phyloP scores from a whole-genome alignment of 495 filamentous ascomycete genomes.

The Xylaria nigripes region DNA sequence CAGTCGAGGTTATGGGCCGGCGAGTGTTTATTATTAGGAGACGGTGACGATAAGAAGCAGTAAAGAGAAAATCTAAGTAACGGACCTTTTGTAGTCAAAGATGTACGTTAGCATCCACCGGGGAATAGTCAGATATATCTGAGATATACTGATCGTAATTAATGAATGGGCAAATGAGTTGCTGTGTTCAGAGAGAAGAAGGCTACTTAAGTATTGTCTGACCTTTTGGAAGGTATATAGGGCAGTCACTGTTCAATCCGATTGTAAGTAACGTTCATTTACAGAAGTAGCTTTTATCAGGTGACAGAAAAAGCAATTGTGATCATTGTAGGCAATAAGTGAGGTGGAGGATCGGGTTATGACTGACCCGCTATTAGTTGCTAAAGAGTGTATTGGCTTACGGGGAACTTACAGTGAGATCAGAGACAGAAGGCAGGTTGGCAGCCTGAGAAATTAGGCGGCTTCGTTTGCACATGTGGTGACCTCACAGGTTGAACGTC shows the following conservation, averaged over 20 bases:
- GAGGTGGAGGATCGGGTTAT: background rate
- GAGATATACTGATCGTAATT: too few species aligned
- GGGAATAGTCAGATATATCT: background rate
- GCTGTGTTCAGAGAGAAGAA: background rate
- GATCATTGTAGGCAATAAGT: background rate
- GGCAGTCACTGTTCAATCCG: background rate
- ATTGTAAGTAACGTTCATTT: background rate
- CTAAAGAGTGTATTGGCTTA: background rate
- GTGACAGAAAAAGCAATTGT: background rate
- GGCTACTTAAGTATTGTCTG: background rate
- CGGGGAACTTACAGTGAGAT: background rate
- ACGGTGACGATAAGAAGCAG: background rate
- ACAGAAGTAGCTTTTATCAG: background rate
- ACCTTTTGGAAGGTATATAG: background rate
- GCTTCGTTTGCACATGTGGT: too few species aligned
- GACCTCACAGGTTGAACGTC: too few species aligned
- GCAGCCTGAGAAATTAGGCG: background rate
- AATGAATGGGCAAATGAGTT: too few species aligned
- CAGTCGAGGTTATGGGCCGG: background rate
- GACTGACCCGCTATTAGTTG: background rate
- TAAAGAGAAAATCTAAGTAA: background rate
- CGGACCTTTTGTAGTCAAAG: background rate
- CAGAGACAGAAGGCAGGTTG: background rate
- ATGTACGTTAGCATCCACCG: background rate
- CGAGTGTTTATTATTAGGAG: background rate